Conservation (phyloP, 148 eudicot species). For the Vaccinium vitisidaea region DNA sequence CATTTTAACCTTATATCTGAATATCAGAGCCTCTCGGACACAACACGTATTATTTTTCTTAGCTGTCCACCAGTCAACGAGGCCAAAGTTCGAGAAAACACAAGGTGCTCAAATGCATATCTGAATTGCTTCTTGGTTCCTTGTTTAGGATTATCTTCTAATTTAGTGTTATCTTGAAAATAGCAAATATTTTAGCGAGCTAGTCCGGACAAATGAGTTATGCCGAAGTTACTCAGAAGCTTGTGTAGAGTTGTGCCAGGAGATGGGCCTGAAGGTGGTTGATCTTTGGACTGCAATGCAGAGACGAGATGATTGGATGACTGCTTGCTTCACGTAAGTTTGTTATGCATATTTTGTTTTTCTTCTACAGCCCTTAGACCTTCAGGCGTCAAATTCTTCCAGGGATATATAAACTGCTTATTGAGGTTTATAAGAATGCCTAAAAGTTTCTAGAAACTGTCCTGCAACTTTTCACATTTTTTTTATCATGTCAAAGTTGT, state of each 20-base stretch:
- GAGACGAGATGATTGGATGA: constrained; percentile 71
- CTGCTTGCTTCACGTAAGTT: constrained; percentile 80
- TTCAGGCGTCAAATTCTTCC: neutral
- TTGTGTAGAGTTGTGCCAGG: constrained; percentile 64
- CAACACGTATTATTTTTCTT: constrained; percentile 75
- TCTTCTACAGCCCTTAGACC: neutral
- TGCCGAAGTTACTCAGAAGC: constrained; percentile 85
- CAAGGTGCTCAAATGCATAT: constrained; percentile 42
- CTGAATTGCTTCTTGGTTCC: constrained; percentile 11
- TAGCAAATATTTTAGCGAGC: constrained; percentile 49
- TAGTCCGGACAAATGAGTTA: constrained; percentile 83
- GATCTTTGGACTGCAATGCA: constrained; percentile 90
- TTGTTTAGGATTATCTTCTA: constrained; percentile 18
- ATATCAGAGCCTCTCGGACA: constrained; percentile 74
- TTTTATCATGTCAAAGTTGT: neutral
- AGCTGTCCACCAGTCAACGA: constrained; percentile 86
- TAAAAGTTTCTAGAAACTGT: neutral
- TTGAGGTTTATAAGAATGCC: neutral
- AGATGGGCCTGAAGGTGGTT: constrained; percentile 66
- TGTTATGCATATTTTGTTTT: constrained; percentile 4
- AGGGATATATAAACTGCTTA: neutral
- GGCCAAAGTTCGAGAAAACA: constrained; percentile 46
- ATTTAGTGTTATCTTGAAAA: constrained; percentile 15
- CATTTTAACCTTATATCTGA: constrained; percentile 20
- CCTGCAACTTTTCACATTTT: neutral